Conservation (phyloP, 2,329 filamentous ascomycete species). For the Colletotrichum cordylinicola region DNA sequence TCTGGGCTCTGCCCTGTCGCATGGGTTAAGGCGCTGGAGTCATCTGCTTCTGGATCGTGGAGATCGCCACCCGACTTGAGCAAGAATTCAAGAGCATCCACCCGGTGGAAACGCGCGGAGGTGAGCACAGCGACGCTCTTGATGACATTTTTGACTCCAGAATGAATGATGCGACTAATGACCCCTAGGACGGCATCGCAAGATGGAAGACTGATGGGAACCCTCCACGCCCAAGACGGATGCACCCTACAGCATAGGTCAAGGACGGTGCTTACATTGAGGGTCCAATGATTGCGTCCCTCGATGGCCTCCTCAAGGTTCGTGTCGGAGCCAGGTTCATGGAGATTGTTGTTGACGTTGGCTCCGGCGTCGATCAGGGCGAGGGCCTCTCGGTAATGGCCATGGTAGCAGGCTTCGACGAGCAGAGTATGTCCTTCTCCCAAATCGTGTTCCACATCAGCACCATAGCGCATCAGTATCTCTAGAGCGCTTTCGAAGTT, state of each 20-base stretch:
- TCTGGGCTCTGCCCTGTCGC: no score
- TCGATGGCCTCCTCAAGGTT: background rate
- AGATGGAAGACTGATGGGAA: background rate
- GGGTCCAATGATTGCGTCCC: background rate
- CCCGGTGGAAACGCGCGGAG: background rate
- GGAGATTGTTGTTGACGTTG: background rate
- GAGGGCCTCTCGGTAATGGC: background rate
- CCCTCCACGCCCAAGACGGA: accelerated
- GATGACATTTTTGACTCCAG: accelerated
- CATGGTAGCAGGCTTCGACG: background rate
- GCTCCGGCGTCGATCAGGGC: background rate
- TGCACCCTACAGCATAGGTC: background rate
- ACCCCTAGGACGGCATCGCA: background rate
- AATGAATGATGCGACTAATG: background rate
- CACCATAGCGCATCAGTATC: background rate
- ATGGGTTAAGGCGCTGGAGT: no score
- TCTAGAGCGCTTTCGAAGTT: background rate
- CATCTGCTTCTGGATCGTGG: background rate
- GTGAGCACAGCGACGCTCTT: background rate
- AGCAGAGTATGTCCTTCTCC: background rate
- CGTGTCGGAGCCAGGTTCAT: background rate
- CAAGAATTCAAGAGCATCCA: accelerated
- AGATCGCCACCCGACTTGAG: background rate
- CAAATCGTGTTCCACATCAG: background rate
- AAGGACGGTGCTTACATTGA: background rate